Evolutionary conservation across 2,329 filamentous ascomycete genomes (phyloP).

Genomic region (Fonsecaea monophora): DNA sequence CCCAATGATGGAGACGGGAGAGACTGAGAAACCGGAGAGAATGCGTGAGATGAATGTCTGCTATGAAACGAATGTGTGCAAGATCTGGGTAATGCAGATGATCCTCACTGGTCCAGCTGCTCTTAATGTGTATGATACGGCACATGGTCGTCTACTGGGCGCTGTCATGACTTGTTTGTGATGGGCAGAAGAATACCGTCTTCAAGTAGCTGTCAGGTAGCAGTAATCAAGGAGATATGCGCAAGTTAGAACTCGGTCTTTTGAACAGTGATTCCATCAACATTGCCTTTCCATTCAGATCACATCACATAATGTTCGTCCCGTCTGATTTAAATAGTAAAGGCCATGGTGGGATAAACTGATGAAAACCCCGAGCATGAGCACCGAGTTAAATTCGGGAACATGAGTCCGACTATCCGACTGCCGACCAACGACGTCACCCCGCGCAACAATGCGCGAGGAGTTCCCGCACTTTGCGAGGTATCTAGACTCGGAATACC

Average conservation of each 20-base stretch:
- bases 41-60: constrained; percentile 13
- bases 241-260: not conserved
- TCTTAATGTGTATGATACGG: constrained; percentile 37
- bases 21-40: constrained; percentile 5
- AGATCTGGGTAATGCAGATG: constrained; percentile 18
- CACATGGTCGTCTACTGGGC: not conserved
- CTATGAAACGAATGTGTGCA: constrained; percentile 18
- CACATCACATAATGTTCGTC: no score
- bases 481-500: no score
- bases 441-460: no score
- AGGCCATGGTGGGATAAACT: no score
- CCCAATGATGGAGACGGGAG: not conserved
- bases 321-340: no score
- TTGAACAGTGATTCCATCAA: not conserved
- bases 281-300: no score
- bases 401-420: no score
- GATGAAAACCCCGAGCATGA: no score
- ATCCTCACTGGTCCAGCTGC: constrained; percentile 12
- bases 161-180: constrained; percentile 1
- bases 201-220: constrained; percentile 14
- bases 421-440: no score
- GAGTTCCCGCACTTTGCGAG: no score
- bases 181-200: constrained; percentile 7
- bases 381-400: no score
- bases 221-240: constrained; percentile 13